A percentile compares a stretch with the other conserved stretches of the same genome.
Evolutionary conservation across 2,329 filamentous ascomycete genomes (phyloP).

Genomic region (Nemania serpens): DNA sequence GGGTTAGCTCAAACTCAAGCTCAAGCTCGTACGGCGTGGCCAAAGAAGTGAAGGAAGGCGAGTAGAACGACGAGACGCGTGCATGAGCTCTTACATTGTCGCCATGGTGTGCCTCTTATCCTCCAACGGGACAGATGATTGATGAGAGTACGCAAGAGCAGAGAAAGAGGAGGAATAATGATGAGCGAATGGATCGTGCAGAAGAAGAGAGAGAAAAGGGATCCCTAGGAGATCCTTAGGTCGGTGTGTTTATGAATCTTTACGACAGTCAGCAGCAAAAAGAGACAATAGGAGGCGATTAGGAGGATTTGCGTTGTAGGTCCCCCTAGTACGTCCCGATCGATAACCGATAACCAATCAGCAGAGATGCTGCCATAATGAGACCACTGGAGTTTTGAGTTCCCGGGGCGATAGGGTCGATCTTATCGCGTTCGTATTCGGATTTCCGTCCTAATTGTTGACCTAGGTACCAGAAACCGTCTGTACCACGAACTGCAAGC

Average conservation of each 20-base stretch:
- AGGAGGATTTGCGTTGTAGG: slow-evolving; percentile 30
- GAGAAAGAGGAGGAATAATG: neutral
- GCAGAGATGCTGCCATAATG: slow-evolving; percentile 37
- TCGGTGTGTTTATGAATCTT: slow-evolving; percentile 12
- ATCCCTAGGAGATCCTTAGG: slow-evolving; percentile 6
- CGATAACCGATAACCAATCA: slow-evolving; percentile 34
- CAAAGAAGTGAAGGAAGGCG: neutral
- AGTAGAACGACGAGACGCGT: neutral
- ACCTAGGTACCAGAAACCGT: too few relatives aligned
- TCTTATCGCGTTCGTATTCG: slow-evolving; percentile 30
- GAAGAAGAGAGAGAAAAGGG: neutral
- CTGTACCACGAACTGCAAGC: too few relatives aligned
- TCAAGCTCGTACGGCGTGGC: neutral
- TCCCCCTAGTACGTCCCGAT: slow-evolving; percentile 9
- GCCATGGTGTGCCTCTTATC: slow-evolving; percentile 34
- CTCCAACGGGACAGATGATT: slow-evolving; percentile 8
- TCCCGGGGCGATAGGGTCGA: slow-evolving; percentile 29
- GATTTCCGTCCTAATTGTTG: slow-evolving; percentile 5
- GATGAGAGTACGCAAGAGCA: slow-evolving; percentile 10
- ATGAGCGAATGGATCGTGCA: slow-evolving; percentile 2
- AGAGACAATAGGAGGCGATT: slow-evolving; percentile 34
- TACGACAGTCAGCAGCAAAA: slow-evolving; percentile 16
- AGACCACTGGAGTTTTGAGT: slow-evolving; percentile 37
- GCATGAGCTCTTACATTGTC: slow-evolving; percentile 35
- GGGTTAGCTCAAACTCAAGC: slow-evolving; percentile 14